Conservation (phyloP, 2,329 filamentous ascomycete genomes). For the Paecilomyces fulvus region DNA sequence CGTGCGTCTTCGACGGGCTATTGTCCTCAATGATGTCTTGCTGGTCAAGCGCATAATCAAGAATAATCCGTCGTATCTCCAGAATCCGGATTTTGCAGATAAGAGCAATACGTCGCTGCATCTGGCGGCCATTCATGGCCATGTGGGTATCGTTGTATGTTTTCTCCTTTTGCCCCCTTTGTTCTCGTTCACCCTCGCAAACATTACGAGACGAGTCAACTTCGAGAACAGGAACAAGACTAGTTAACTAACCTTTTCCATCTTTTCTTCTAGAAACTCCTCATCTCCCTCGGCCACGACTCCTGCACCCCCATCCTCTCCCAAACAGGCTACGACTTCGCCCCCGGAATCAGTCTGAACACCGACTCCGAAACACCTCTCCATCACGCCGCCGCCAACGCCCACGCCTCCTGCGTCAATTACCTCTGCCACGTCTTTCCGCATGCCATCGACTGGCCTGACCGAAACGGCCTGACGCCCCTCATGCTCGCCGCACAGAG, state of each 20-base stretch:
- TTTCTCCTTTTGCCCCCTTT: neutral
- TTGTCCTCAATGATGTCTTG: slow-evolving; percentile 62
- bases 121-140: slow-evolving; percentile 66
- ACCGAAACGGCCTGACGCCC: slow-evolving; percentile 53
- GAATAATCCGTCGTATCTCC: slow-evolving; percentile 61
- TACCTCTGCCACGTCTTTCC: slow-evolving; percentile 59
- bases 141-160: slow-evolving; percentile 54
- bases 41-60: slow-evolving; percentile 70
- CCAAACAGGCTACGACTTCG: slow-evolving; percentile 18
- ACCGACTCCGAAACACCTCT: slow-evolving; percentile 72
- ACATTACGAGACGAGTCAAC: neutral
- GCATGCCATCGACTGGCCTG: slow-evolving; percentile 54
- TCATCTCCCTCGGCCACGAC: slow-evolving; percentile 70
- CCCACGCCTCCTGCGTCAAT: slow-evolving; percentile 66
- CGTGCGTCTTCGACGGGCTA: slow-evolving; percentile 71
- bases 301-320: slow-evolving; percentile 28
- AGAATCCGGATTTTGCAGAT: slow-evolving; percentile 68
- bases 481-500: slow-evolving; percentile 35
- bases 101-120: slow-evolving; percentile 80
- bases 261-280: slow-evolving; percentile 41
- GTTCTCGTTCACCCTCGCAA: neutral
- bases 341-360: slow-evolving; percentile 60
- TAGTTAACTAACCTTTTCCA: too few relatives aligned
- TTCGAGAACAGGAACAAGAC: too few relatives aligned
- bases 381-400: slow-evolving; percentile 64